These are phyloP conservation scores for Backusella australiensis DNA, from an alignment of 192 early-diverging fungal genomes.

Conservation along the genomic window DNA sequence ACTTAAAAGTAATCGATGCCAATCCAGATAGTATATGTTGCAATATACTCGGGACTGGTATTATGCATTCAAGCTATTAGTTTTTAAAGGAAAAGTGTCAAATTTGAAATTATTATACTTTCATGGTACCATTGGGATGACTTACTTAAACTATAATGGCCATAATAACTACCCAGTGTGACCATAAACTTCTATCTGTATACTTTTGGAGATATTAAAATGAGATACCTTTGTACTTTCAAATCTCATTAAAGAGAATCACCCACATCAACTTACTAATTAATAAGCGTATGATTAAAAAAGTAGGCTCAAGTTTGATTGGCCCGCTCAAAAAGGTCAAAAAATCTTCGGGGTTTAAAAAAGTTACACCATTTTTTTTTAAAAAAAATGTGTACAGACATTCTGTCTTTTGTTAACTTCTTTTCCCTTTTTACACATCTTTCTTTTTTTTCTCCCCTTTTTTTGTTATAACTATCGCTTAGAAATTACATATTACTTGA, in stretches of 20 bases:
- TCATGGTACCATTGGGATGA: not conserved
- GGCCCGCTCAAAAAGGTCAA: not conserved
- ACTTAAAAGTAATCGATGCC: not conserved
- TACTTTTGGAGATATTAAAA: not conserved
- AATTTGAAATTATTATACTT: conserved; percentile 8
- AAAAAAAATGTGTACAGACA: not conserved
- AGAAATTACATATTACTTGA: not conserved
- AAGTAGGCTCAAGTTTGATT: not conserved
- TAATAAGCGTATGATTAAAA: not conserved
- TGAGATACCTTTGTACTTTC: not conserved
- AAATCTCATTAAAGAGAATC: not conserved
- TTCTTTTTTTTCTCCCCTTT: not conserved
- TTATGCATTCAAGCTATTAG: conserved; percentile 3
- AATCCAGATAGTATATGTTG: conserved; percentile 2
- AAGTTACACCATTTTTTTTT: not conserved
- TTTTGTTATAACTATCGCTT: not conserved
- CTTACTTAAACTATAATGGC: not conserved
- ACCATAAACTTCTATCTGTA: not conserved
- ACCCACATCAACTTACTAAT: not conserved
- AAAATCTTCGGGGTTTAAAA: not conserved
- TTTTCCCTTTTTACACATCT: not conserved
- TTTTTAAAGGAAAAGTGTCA: conserved; percentile 9
- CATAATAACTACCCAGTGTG: not conserved
- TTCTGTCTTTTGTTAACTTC: not conserved
- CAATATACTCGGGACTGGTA: conserved; percentile 1